Base-by-base conservation (phyloP, 1,284 basidiomycete species). In the Porodaedalea pini region DNA sequence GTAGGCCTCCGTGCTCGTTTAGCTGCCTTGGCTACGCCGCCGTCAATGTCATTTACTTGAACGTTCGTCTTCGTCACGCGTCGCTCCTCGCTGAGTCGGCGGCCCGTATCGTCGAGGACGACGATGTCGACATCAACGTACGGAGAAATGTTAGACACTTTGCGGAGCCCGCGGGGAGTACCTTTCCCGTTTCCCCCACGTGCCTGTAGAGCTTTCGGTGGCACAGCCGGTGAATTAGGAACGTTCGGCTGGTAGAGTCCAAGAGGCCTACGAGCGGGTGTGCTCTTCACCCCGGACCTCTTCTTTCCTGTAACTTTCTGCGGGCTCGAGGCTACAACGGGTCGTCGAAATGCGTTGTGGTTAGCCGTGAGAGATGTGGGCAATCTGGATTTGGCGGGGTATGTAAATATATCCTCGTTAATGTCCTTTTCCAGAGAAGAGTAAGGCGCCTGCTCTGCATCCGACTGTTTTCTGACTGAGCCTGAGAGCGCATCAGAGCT, bases 81-180 rank as follows among this genome's bases (percentile, higher is more conserved):
- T 41, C 66, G 59, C 61, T 89, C 86, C 65, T 81, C 76, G 59
- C 76, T 79, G 48, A 88, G 60, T 37, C 72, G 78, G 53, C 70
- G 74, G 8, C 86, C 88, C 40, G 73, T 66, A 21, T 78, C 74
- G 64, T 89, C 86, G 25, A 88, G 58, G 40, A 86, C 70, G 36
- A 83, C 72, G 47, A 90, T 89, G 39, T 90, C 85, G 45, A 89
- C 75, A 50, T 84, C 73, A 10, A 88, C 74, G 19, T 78, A 71
- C 1, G 81, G 78, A 3, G 76, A 73, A 39, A 72, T 70, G 13
- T 72, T 69, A 29, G 55, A 21, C 13, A 59, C 37, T 60, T 77
- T 77, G 37, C 66, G 34, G 25, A 54, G 31, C 69, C 80, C 74
- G 4, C 70, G 62, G 25, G 74, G 68, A 13, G 70, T 70, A 2